Evolutionary conservation across 164 flowering plant species (phyloP).

Genomic region (Magnolia changhungtana): DNA sequence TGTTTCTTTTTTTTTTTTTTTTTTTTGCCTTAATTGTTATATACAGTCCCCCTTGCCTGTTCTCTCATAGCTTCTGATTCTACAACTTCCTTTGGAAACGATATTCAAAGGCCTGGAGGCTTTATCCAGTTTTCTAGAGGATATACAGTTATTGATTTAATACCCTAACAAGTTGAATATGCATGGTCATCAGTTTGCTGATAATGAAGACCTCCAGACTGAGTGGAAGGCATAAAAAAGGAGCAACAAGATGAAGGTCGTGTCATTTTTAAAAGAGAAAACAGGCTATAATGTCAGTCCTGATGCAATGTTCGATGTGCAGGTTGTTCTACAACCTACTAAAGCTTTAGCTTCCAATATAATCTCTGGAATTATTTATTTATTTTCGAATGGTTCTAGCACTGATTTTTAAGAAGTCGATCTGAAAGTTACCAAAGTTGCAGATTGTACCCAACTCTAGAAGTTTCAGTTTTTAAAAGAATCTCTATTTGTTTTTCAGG

Average conservation of each 20-base stretch:
- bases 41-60: no score
- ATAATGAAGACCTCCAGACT: slow-evolving; percentile 71
- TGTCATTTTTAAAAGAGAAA: slow-evolving; percentile 63
- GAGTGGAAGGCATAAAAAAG: slow-evolving; percentile 82
- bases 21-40: no score
- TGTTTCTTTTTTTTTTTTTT: no score
- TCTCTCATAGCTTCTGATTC: no score
- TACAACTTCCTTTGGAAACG: background rate
- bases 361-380: no score
- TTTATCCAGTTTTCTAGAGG: background rate
- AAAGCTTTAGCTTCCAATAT: background rate
- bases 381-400: no score
- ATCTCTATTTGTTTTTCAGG: slow-evolving; percentile 39
- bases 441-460: no score
- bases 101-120: background rate
- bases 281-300: slow-evolving; percentile 89
- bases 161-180: background rate
- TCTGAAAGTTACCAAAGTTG: no score
- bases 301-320: slow-evolving; percentile 92
- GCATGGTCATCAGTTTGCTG: slow-evolving; percentile 60
- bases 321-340: slow-evolving; percentile 38
- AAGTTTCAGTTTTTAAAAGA: background rate
- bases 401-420: no score
- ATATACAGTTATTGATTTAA: background rate
- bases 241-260: slow-evolving; percentile 75